Evolutionary conservation across 108 stramenopile species (phyloP), one percentile per base, ranked within the genome.

Genomic region (Schizochytrium sp.): DNA sequence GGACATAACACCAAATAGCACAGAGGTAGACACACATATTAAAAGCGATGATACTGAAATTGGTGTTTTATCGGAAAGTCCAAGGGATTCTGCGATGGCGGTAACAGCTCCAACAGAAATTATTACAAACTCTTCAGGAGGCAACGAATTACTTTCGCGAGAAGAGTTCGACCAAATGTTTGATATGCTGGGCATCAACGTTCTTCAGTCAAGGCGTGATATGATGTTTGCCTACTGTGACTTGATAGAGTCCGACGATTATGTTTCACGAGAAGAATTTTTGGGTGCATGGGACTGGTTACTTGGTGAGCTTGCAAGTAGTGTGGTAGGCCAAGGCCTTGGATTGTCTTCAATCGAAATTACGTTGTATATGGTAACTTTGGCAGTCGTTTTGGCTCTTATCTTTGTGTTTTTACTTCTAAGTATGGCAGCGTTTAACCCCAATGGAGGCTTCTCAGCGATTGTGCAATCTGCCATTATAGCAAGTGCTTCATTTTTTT

Each of bases 181-280:
- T 40, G 76, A 83, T 53, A 83, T 53, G 3, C 53, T 83, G 45
- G 53, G 53, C 76, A 83, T 83, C 47, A 83, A 83, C 40, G 76
- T 83, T 5, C 53, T 83, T 10, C 17, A 83, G 76, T 55, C 47
- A 38, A 83, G 55, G 53, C 76, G 76, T 13, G 47, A 50, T 17
- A 83, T 83, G 76, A 55, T 83, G 53, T 83, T 83, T 3, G 76
- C 76, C 17, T 83, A 55, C 47, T 83, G 76, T 40, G 76, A 83
- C 53, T 55, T 53, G 10, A 46, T 38, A 47, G 3, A 55, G 47
- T n/a, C 76, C 1, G 76, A 83, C 76, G 5, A 17, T n/a, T 10
- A 10, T 13, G 40, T 83, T 10, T 83, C 76, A 5, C 47, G 76
- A 17, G 76, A 83, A 4, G 76, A 83, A 53, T 83, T 83, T 28